These are phyloP conservation scores for Entophlyctis luteolus DNA, from an alignment of 192 early-diverging fungal species.

Conservation along the genomic window DNA sequence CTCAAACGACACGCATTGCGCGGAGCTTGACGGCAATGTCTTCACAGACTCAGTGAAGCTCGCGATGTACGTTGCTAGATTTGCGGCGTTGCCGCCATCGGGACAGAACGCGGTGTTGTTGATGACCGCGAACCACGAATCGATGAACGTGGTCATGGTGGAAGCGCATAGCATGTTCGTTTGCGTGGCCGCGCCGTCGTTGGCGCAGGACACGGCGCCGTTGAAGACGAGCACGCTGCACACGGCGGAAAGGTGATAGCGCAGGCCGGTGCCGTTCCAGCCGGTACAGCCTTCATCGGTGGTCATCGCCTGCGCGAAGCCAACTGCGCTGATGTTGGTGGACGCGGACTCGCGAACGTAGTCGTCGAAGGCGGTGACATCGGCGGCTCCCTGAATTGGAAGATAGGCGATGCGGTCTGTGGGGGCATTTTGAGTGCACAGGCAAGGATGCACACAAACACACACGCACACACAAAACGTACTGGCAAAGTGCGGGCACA, in stretches of 20 bases:
- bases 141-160: conserved; percentile 3
- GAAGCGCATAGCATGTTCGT: background rate
- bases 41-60: background rate
- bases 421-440: background rate
- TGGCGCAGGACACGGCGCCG: background rate
- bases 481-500: background rate
- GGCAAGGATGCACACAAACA: background rate
- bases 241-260: background rate
- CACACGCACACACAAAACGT: background rate
- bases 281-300: background rate
- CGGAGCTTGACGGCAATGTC: background rate
- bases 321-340: background rate
- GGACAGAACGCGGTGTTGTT: background rate
- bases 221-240: background rate
- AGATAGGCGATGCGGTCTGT: background rate
- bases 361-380: background rate
- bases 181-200: background rate
- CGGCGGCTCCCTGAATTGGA: background rate
- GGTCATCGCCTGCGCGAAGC: background rate
- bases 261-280: conserved; percentile 14
- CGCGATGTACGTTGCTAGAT: background rate
- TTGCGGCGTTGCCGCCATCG: background rate
- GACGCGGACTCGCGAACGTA: background rate
- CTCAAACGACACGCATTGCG: background rate
- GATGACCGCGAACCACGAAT: background rate